Conservation (phyloP, 352 stramenopile species). For the Phytophthora sojae region DNA sequence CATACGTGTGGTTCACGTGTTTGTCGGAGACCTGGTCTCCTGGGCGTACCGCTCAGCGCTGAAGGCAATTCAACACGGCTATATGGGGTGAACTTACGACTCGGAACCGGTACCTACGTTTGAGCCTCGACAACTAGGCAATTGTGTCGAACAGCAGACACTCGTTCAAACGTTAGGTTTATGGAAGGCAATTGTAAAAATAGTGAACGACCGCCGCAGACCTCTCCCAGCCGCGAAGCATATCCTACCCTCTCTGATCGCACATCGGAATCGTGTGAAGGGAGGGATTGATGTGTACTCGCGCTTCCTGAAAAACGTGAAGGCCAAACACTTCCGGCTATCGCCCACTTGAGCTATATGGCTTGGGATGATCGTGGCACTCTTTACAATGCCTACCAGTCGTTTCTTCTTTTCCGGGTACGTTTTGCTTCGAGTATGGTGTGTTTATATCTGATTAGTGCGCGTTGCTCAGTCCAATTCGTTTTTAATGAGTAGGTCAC, state of each 20-base stretch:
- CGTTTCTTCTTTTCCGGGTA: background rate
- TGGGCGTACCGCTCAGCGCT: background rate
- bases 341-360: background rate
- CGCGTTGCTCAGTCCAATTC: background rate
- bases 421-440: background rate
- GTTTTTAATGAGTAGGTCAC: background rate
- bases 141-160: background rate
- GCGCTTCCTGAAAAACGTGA: background rate
- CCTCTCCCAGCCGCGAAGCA: background rate
- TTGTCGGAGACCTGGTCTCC: background rate
- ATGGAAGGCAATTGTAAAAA: background rate
- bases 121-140: background rate
- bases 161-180: background rate
- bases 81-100: background rate
- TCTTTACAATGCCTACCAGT: background rate
- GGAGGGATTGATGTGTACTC: background rate
- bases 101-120: background rate
- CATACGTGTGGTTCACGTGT: background rate
- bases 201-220: background rate
- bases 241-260: background rate
- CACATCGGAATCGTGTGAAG: background rate
- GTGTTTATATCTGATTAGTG: background rate
- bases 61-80: background rate
- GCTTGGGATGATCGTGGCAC: background rate
- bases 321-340: background rate